These are phyloP conservation scores for Pichia sp. DNA, from an alignment of 1,139 yeast species.

Conservation along the genomic window DNA sequence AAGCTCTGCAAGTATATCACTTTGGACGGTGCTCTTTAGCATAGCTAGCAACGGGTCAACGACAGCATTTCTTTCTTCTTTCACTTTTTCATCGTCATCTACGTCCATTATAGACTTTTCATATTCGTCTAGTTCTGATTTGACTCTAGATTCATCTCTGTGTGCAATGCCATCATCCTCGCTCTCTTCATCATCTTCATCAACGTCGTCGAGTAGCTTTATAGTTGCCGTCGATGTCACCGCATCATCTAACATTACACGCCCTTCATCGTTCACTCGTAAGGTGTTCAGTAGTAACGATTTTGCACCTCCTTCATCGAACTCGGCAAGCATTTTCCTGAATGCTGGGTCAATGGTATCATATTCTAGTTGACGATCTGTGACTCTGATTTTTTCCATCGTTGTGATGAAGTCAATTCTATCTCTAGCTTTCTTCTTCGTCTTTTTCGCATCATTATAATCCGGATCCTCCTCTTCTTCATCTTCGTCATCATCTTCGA, in stretches of 20 bases:
- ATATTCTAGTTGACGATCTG: constrained; percentile 8
- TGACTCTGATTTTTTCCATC: constrained; percentile 3
- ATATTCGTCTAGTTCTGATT: constrained; percentile 2
- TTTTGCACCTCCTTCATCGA: constrained; percentile 94
- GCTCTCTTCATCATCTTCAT: constrained; percentile 3
- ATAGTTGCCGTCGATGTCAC: constrained; percentile 1
- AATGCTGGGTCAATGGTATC: constrained; percentile 61
- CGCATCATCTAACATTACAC: constrained; percentile 30
- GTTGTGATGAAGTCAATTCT: constrained; percentile 1
- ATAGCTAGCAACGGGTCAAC: neutral
- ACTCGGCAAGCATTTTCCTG: constrained; percentile 82
- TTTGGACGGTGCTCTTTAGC: neutral
- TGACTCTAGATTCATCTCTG: neutral
- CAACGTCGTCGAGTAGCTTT: constrained; percentile 1
- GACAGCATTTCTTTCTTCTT: neutral
- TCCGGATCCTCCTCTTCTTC: constrained; percentile 23
- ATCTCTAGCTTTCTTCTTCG: constrained; percentile 1
- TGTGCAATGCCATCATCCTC: neutral
- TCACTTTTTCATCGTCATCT: neutral
- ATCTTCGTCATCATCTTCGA: constrained; percentile 12
- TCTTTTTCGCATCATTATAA: constrained; percentile 16
- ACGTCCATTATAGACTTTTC: neutral
- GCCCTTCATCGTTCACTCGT: constrained; percentile 46
- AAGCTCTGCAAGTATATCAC: neutral
- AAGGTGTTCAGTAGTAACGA: constrained; percentile 72